A percentile compares a stretch with the other conserved stretches of the same genome.
Evolutionary conservation across 2,329 filamentous ascomycete species (phyloP).

Genomic region (Fusarium brevicatenulatum): DNA sequence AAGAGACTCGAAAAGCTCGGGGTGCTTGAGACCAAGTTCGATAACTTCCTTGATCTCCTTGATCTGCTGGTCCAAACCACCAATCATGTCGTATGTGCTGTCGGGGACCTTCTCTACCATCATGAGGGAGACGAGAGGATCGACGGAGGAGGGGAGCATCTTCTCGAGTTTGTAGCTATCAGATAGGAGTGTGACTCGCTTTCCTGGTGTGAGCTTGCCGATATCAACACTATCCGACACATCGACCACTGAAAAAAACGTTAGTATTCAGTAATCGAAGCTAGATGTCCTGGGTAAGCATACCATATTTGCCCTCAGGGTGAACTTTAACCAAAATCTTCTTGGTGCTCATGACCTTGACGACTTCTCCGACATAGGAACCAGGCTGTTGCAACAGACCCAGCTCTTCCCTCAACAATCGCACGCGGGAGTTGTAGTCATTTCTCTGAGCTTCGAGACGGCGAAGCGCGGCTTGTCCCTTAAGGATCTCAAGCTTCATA

Average conservation of each 20-base stretch:
- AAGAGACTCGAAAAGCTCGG: slow-evolving; percentile 98
- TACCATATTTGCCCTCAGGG: slow-evolving; percentile 99
- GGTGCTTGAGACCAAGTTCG: slow-evolving; percentile 97
- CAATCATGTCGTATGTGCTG: slow-evolving; percentile 99
- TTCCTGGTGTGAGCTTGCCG: slow-evolving; percentile 93
- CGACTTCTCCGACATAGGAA: slow-evolving; percentile 98
- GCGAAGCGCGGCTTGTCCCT: slow-evolving; percentile 94
- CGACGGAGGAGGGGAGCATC: slow-evolving; percentile 97
- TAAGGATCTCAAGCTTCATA: slow-evolving; percentile 99
- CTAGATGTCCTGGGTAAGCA: slow-evolving; percentile 43
- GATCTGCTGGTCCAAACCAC: slow-evolving; percentile 97
- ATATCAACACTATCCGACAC: slow-evolving; percentile 95
- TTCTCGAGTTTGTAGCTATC: slow-evolving; percentile 99
- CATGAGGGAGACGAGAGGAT: slow-evolving; percentile 98
- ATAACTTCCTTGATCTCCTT: slow-evolving; percentile 99
- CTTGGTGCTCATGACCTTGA: slow-evolving; percentile 99
- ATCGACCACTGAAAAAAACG: slow-evolving; percentile 78
- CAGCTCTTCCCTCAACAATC: slow-evolving; percentile 92
- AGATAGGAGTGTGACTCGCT: slow-evolving; percentile 94
- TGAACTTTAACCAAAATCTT: slow-evolving; percentile 99
- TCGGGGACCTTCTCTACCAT: slow-evolving; percentile 99
- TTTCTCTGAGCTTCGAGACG: slow-evolving; percentile 97
- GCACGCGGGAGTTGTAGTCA: slow-evolving; percentile 98
- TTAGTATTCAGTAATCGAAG: neutral
- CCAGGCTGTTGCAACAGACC: slow-evolving; percentile 96